phyloP scores from a whole-genome alignment of 257 asterid species.

The Lycium barbarum region DNA sequence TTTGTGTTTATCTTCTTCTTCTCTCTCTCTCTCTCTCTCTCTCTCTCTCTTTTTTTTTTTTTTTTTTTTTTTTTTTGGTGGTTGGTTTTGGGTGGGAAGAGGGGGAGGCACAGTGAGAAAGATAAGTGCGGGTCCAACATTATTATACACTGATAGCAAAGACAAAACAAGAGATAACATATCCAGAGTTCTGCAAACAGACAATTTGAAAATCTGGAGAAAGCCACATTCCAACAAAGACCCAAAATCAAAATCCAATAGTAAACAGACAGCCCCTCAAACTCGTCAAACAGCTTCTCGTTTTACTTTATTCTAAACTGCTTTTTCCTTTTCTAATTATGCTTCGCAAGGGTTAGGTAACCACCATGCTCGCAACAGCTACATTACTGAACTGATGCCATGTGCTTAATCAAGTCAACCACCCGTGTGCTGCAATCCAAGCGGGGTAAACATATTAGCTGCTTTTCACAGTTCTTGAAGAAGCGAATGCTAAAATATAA shows the following conservation, averaged over 20 bases:
- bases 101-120: no score
- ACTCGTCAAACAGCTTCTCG: background rate
- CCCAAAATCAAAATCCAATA: background rate
- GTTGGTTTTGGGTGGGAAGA: no score
- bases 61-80: no score
- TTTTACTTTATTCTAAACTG: background rate
- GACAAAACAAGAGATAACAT: background rate
- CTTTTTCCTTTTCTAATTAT: background rate
- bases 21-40: no score
- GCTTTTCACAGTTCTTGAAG: background rate
- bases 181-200: background rate
- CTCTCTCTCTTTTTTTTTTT: no score
- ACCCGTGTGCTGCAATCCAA: conserved; percentile 69
- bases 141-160: background rate
- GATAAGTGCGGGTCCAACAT: no score
- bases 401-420: conserved; percentile 72
- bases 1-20: no score
- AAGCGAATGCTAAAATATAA: background rate
- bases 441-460: background rate
- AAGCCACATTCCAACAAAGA: background rate
- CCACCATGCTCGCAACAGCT: background rate
- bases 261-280: background rate
- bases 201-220: background rate
- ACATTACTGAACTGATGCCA: conserved; percentile 44
- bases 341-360: background rate